These are phyloP conservation scores for Russula brevipes DNA, from an alignment of 768 basidiomycete species.

Conservation along the genomic window DNA sequence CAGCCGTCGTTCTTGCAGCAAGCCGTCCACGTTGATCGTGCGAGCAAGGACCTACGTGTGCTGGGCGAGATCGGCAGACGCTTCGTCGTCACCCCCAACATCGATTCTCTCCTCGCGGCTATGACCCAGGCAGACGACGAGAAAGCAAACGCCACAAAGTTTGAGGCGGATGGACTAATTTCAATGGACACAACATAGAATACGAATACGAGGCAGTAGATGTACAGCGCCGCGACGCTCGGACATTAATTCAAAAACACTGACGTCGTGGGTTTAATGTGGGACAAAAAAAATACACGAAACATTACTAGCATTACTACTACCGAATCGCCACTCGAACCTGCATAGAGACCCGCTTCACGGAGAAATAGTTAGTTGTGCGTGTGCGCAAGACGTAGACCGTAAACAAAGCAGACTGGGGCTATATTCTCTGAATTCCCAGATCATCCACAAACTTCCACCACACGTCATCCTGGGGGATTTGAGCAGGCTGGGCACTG, in stretches of 20 bases:
- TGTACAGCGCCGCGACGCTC: background rate
- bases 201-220: slow-evolving; percentile 2
- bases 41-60: slow-evolving; percentile 55
- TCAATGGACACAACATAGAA: slow-evolving; percentile 45
- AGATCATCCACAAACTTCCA: slow-evolving; percentile 35
- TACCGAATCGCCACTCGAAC: background rate
- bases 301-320: background rate
- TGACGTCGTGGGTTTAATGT: background rate
- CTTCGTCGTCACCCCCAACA: slow-evolving; percentile 79
- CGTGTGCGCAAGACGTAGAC: too few relatives aligned
- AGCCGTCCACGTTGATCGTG: slow-evolving; percentile 64
- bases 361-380: background rate
- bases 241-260: background rate
- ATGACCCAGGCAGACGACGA: slow-evolving; percentile 51
- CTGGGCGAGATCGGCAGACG: slow-evolving; percentile 85
- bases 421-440: slow-evolving; percentile 23
- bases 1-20: slow-evolving; percentile 88
- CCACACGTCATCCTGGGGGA: slow-evolving; percentile 38
- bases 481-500: slow-evolving; percentile 3
- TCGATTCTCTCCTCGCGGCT: slow-evolving; percentile 65
- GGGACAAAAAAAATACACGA: background rate
- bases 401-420: background rate
- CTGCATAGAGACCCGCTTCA: background rate
- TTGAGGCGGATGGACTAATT: slow-evolving; percentile 46
- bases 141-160: slow-evolving; percentile 24